Conservation (phyloP, 805 yeast species). For the Yarrowia phangngaensis region DNA sequence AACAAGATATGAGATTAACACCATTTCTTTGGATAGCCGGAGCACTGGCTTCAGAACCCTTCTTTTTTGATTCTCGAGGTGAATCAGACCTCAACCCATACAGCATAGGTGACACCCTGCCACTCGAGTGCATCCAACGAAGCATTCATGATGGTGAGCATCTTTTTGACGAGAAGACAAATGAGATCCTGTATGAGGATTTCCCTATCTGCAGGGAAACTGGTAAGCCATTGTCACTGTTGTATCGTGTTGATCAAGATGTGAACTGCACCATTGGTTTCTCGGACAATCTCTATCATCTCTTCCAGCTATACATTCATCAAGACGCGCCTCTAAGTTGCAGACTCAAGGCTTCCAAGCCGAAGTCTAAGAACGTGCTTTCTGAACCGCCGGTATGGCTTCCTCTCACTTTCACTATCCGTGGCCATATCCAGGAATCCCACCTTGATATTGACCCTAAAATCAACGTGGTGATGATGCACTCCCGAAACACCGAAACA, state of each 20-base stretch:
- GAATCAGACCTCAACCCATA: constrained; percentile 17
- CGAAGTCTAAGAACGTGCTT: constrained; percentile 4
- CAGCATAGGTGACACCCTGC: constrained; percentile 27
- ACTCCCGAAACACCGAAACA: constrained; percentile 39
- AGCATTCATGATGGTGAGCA: constrained; percentile 76
- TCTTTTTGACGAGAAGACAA: constrained; percentile 55
- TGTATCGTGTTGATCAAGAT: constrained; percentile 49
- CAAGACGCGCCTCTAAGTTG: constrained; percentile 76
- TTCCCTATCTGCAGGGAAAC: constrained; percentile 67
- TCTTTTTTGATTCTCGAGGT: constrained; percentile 17
- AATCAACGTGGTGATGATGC: constrained; percentile 51
- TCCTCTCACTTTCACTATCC: constrained; percentile 59
- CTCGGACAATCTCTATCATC: constrained; percentile 62
- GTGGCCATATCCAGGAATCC: constrained; percentile 63
- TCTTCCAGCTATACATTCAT: constrained; percentile 71
- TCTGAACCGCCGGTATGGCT: constrained; percentile 34
- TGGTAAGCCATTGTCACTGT: constrained; percentile 53
- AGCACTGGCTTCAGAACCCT: constrained; percentile 16
- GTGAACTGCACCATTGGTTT: constrained; percentile 58
- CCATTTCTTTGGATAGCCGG: constrained; percentile 13
- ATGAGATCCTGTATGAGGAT: constrained; percentile 50
- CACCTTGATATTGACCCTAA: constrained; percentile 64
- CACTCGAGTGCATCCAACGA: constrained; percentile 59
- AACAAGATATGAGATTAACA: constrained; percentile 9
- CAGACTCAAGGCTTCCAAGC: constrained; percentile 40